Evolutionary conservation across 2,329 filamentous ascomycete genomes (phyloP).

Genomic region (Pleurostoma richardsiae): DNA sequence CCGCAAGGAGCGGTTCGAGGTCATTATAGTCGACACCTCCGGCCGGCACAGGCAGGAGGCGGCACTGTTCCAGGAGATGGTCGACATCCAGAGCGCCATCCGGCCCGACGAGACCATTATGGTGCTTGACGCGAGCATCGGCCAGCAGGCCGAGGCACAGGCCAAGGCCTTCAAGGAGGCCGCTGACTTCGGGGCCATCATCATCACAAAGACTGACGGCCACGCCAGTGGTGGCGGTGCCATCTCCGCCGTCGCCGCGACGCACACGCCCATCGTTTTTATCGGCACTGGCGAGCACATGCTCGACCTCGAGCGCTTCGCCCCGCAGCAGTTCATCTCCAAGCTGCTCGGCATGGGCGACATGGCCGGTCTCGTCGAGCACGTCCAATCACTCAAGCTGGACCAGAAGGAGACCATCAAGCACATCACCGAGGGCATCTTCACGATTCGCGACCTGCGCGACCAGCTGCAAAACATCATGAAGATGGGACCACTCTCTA

Average conservation of each 20-base stretch:
- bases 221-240: constrained; percentile 94
- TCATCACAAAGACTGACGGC: constrained; percentile 98
- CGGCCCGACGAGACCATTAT: constrained; percentile 95
- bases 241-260: constrained; percentile 94
- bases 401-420: constrained; percentile 99
- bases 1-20: constrained; percentile 96
- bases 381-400: constrained; percentile 90
- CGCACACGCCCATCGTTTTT: constrained; percentile 94
- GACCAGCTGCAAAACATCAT: constrained; percentile 97
- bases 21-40: constrained; percentile 97
- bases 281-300: constrained; percentile 97
- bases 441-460: constrained; percentile 87
- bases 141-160: constrained; percentile 91
- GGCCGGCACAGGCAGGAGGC: constrained; percentile 93
- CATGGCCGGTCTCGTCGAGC: constrained; percentile 90
- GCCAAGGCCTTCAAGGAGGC: constrained; percentile 96
- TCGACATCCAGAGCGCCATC: constrained; percentile 89
- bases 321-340: constrained; percentile 86
- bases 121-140: constrained; percentile 94
- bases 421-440: constrained; percentile 94
- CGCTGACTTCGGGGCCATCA: constrained; percentile 95
- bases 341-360: constrained; percentile 97
- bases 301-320: constrained; percentile 89
- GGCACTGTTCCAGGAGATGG: constrained; percentile 95
- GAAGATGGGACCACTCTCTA: constrained; percentile 98